A percentile compares a stretch with the other conserved stretches of the same genome.
Evolutionary conservation across 2,329 filamentous ascomycete genomes (phyloP).

Genomic region (Aspergillus pseudoviridinutans): DNA sequence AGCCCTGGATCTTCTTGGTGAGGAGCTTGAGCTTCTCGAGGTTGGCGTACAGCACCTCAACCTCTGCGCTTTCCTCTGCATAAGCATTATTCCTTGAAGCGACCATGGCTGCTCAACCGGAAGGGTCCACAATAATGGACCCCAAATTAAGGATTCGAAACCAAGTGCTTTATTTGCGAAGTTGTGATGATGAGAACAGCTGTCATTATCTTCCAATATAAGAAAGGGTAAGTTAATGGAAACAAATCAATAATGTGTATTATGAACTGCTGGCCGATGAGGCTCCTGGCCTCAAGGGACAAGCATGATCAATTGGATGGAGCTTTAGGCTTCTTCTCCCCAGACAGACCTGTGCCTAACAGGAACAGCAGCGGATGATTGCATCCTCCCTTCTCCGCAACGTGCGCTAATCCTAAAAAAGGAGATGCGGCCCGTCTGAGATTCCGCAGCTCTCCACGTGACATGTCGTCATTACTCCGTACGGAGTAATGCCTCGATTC

Average conservation of each 20-base stretch:
- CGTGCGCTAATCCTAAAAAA: not conserved
- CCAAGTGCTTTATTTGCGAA: not conserved
- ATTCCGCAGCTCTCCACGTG: constrained; percentile 15
- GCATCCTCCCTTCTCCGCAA: not conserved
- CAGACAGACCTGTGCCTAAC: not conserved
- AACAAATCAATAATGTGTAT: not conserved
- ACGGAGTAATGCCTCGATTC: not conserved
- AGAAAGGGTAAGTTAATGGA: not conserved
- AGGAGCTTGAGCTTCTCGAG: constrained; percentile 90
- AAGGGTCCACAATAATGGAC: constrained; percentile 15
- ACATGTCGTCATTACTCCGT: constrained; percentile 24
- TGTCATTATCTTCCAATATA: constrained; percentile 8
- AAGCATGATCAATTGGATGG: constrained; percentile 1
- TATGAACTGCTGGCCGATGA: constrained; percentile 10
- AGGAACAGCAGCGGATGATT: not conserved
- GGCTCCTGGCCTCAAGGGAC: constrained; percentile 21
- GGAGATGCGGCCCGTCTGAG: not conserved
- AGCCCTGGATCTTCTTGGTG: constrained; percentile 93
- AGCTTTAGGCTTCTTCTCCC: not conserved
- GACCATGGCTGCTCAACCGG: constrained; percentile 43
- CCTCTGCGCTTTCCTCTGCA: constrained; percentile 64
- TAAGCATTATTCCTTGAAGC: constrained; percentile 54
- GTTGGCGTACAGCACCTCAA: constrained; percentile 62
- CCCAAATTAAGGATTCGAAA: constrained; percentile 5
- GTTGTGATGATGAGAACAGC: not conserved